Evolutionary conservation across 2,329 filamentous ascomycete species (phyloP), one percentile per base, ranked within the genome.

Genomic region (Lizonia empirigonia): DNA sequence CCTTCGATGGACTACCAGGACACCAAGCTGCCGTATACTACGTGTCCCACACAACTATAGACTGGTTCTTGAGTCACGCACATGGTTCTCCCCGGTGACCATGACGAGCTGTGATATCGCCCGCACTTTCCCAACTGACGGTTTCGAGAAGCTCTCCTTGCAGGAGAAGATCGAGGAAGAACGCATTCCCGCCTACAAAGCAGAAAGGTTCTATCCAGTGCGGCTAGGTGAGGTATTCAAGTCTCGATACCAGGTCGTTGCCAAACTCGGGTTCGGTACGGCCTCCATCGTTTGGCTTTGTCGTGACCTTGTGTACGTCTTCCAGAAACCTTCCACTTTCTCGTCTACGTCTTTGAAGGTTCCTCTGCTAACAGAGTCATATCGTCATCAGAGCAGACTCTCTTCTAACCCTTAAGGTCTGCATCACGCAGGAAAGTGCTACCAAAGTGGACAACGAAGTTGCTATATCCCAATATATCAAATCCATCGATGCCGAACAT

Each of bases 271-370:
- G n/a, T 44, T 44, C 12, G 40, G 40, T n/a, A 37, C 42, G 9
- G 42, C 24, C 12, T 37, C 42, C 42, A 37, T 33, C 23, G 23
- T 45, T 24, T 45, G 42, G 42, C 42, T 45, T 37, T 45, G 42
- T 45, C 42, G 42, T 23, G 33, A 45, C 30, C 33, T 45, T 36
- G 42, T 20, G 33, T 45, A 37, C 18, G 27, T 32, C 26, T 13
- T 27, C 37, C 23, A 8, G 40, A 29, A 15, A 13, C 8, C 32
- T 45, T 26, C 4, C 30, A 20, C 23, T 35, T 18, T 35, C 30
- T 35, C 18, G n/a, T n/a, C 4, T 19, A 12, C n/a, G 30, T 5
- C 2, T 22, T 23, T 9, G 15, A 27, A n/a, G 2, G 7, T 4
- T 33, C n/a, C 16, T 33, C n/a, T 33, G 30, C 30, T 33, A 16